A percentile compares a stretch with the other conserved stretches of the same genome.
phyloP scores from a whole-genome alignment of 2,329 filamentous ascomycete species.

The Sarocladium strictum region DNA sequence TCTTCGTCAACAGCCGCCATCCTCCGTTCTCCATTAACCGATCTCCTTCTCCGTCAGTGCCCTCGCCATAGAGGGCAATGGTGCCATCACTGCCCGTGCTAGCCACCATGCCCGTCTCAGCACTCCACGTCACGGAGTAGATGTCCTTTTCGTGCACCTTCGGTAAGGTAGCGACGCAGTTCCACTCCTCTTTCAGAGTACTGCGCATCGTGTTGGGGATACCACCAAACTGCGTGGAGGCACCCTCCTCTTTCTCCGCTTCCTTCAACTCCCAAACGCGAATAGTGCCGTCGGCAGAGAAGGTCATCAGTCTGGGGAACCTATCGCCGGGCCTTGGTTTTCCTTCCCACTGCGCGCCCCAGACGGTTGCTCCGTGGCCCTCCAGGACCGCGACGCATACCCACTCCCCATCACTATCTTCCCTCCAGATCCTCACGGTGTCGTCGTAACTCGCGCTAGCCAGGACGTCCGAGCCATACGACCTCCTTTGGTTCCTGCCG shows the following conservation, averaged over 20 bases:
- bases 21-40: conserved; percentile 28
- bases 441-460: conserved; percentile 94
- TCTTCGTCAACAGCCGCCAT: conserved; percentile 67
- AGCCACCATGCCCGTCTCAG: conserved; percentile 68
- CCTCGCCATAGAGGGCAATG: conserved; percentile 72
- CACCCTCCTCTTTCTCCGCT: conserved; percentile 41
- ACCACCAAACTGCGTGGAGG: conserved; percentile 40
- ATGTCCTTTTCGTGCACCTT: conserved; percentile 70
- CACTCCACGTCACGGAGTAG: conserved; percentile 83
- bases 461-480: conserved; percentile 63
- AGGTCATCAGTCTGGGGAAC: conserved; percentile 67
- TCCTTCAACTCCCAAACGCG: conserved; percentile 69
- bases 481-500: conserved; percentile 34
- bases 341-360: conserved; percentile 72
- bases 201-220: conserved; percentile 89
- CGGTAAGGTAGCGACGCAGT: conserved; percentile 70
- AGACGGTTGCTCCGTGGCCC: conserved; percentile 82
- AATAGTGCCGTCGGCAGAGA: conserved; percentile 76
- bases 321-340: conserved; percentile 28
- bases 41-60: conserved; percentile 20
- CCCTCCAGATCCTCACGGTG: conserved; percentile 80
- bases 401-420: conserved; percentile 88
- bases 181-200: conserved; percentile 75
- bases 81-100: conserved; percentile 84
- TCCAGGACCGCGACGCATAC: conserved; percentile 76